Evolutionary conservation across 2,329 filamentous ascomycete genomes (phyloP).

Genomic region (Coniochaeta sp.): DNA sequence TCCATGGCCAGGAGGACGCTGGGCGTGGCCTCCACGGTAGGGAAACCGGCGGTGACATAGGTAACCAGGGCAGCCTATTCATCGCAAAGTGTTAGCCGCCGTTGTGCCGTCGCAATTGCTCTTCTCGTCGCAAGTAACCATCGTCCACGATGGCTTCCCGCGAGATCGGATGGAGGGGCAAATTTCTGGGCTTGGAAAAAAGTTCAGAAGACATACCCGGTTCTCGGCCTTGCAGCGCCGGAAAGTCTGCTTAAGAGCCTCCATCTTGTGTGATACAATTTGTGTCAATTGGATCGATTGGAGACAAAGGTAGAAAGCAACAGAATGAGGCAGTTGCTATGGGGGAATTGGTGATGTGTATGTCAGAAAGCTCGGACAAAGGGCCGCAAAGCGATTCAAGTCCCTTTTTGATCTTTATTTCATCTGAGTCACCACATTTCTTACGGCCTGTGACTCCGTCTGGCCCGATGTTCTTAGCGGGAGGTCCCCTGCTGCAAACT

Average conservation of each 20-base stretch:
- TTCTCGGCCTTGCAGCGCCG: slow-evolving; percentile 52
- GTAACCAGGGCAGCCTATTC: slow-evolving; percentile 76
- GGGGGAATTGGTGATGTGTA: not conserved
- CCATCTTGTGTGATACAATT: slow-evolving; percentile 33
- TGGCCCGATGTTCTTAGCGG: too few relatives aligned
- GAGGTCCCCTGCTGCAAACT: not conserved
- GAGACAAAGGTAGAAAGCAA: not conserved
- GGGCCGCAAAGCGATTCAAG: slow-evolving; percentile 5
- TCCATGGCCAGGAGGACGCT: slow-evolving; percentile 85
- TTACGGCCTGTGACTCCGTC: not conserved
- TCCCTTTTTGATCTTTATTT: slow-evolving; percentile 1
- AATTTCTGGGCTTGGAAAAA: not conserved
- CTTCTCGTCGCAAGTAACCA: not conserved
- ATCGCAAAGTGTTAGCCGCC: slow-evolving; percentile 7
- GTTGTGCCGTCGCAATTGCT: not conserved
- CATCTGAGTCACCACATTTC: not conserved
- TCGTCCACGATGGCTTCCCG: not conserved
- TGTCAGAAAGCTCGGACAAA: not conserved
- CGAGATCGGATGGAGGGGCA: not conserved
- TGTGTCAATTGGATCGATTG: slow-evolving; percentile 7
- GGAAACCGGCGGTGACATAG: slow-evolving; percentile 93
- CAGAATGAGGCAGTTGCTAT: slow-evolving; percentile 3
- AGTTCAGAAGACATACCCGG: slow-evolving; percentile 36
- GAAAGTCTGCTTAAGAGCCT: slow-evolving; percentile 53
- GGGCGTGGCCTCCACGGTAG: slow-evolving; percentile 72